phyloP scores from a whole-genome alignment of 75 land plant genomes.

The Cupressus sempervirens region DNA sequence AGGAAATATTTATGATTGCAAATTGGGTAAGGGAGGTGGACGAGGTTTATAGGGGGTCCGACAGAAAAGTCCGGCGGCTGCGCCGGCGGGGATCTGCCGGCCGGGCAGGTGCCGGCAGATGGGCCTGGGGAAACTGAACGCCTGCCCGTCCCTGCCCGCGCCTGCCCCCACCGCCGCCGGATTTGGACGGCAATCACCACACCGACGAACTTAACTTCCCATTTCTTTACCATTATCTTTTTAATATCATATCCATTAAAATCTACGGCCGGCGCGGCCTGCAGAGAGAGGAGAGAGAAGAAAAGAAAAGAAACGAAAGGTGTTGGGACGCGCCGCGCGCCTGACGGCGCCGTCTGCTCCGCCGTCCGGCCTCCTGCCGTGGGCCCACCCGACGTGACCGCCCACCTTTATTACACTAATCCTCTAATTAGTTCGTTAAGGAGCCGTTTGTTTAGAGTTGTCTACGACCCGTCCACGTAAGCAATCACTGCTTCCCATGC shows the following conservation, averaged over 20 bases:
- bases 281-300: not conserved
- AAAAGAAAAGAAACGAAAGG: not conserved
- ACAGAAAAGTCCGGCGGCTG: constrained; percentile 12
- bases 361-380: constrained; percentile 14
- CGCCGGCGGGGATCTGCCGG: constrained; percentile 8
- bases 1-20: not conserved
- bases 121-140: constrained; percentile 14
- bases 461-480: not conserved
- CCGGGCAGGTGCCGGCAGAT: constrained; percentile 14
- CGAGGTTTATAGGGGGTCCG: constrained; percentile 11
- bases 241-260: not conserved
- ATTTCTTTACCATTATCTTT: not conserved
- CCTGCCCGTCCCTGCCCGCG: not conserved
- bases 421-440: not conserved
- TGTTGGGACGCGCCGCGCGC: constrained; percentile 3
- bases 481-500: not conserved
- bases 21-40: not conserved
- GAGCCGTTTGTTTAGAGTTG: not conserved
- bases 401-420: not conserved
- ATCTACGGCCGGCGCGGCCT: not conserved
- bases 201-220: not conserved
- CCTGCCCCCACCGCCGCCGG: constrained; percentile 14
- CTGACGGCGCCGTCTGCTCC: constrained; percentile 18
- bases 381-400: constrained; percentile 10
- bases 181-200: constrained; percentile 9